Base-by-base conservation (phyloP, 2,329 filamentous ascomycete species). In the Scleromitrula shiraiana region DNA sequence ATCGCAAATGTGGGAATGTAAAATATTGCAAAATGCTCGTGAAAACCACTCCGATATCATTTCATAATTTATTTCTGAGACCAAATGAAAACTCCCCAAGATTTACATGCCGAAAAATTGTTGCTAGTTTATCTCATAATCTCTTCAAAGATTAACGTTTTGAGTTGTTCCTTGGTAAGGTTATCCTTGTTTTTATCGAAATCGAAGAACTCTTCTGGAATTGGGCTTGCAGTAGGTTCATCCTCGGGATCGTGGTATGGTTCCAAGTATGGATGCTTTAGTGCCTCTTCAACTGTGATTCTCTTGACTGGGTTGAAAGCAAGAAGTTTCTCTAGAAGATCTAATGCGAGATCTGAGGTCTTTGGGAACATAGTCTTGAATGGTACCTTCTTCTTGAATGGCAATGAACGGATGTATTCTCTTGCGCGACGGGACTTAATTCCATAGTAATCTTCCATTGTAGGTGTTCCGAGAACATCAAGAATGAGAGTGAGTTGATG, bases 151-250 rank as follows among this genome's bases (percentile, higher is more conserved):
- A 98, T 98, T 66, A 98, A 76, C 64, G 93, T 78, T 76, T 97
- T 97, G 68, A 98, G 71, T 71, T 98, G 89, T 72, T 98, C 93
- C 73, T 98, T 98, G 75, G 86, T 96, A 64, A 98, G 72, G 62
- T 85, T 93, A 68, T 98, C 93, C 81, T 98, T 98, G 77, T 97
- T 95, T 78, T 96, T 96, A 71, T 98, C 93, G 68, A 98, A 98
- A 70, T 98, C 93, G 67, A 98, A 98, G 76, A 98, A 98, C 67
- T 95, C 91, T 68, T 97, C 91, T 19, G 93, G 93, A 62, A 98
- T 98, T 19, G 93, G 90, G 36, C 90, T 87, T 15, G 93, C 93
- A 10, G 88, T 96, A 41, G 93, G 93, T 76, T 98, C 93, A 65
- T 98, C 93, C 65, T 97, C 93, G 6, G 93, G 93, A 67, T 98